These are phyloP conservation scores for Arthroderma uncinatum DNA, from an alignment of 2,329 filamentous ascomycete species.

Conservation along the genomic window DNA sequence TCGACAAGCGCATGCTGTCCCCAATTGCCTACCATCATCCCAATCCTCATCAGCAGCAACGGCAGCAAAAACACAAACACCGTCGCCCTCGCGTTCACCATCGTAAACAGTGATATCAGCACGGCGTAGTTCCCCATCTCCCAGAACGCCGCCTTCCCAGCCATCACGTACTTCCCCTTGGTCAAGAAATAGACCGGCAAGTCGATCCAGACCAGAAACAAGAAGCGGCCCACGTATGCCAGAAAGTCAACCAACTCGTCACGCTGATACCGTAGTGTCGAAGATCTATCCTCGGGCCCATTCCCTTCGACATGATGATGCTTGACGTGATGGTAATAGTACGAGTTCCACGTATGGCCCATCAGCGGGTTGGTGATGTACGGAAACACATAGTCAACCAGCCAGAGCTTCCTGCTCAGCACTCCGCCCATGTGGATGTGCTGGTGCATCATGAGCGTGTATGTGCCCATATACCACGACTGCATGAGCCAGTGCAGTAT, in stretches of 20 bases:
- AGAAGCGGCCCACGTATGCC: constrained; percentile 63
- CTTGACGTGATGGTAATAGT: constrained; percentile 78
- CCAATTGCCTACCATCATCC: constrained; percentile 74
- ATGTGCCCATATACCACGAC: constrained; percentile 57
- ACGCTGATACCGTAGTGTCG: constrained; percentile 64
- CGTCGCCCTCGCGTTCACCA: constrained; percentile 44
- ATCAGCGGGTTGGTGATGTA: constrained; percentile 65
- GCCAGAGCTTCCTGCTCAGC: constrained; percentile 43
- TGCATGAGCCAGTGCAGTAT: constrained; percentile 55
- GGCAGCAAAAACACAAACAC: constrained; percentile 57
- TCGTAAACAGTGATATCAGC: constrained; percentile 42
- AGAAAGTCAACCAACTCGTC: constrained; percentile 56
- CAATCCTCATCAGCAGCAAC: constrained; percentile 53
- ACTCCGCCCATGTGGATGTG: constrained; percentile 70
- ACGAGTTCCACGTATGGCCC: constrained; percentile 77
- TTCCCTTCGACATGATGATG: constrained; percentile 77
- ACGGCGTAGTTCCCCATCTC: constrained; percentile 47
- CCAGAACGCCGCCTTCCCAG: constrained; percentile 47
- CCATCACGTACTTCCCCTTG: constrained; percentile 48
- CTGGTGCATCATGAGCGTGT: constrained; percentile 74
- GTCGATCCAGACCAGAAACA: constrained; percentile 63
- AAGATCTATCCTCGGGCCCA: constrained; percentile 63
- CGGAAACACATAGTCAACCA: constrained; percentile 56
- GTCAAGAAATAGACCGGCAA: constrained; percentile 61
- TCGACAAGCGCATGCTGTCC: constrained; percentile 76